These are phyloP conservation scores for Puccinia triticina DNA, from an alignment of 1,284 basidiomycete genomes.

Conservation along the genomic window DNA sequence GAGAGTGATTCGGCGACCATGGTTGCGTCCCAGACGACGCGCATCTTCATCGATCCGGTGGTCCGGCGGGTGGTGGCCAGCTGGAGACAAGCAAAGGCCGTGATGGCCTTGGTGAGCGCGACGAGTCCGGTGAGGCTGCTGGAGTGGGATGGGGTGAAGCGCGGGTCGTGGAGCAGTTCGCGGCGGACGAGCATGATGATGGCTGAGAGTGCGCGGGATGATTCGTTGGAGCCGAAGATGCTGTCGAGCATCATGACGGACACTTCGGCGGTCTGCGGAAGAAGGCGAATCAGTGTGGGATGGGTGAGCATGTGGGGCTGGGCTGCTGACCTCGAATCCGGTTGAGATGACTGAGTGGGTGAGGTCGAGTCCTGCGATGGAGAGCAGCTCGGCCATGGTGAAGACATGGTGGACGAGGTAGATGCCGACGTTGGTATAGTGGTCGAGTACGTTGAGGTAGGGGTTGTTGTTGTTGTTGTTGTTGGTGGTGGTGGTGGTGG, in stretches of 20 bases:
- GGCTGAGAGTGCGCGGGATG: constrained; percentile 62
- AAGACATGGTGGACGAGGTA: constrained; percentile 62
- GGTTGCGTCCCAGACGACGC: constrained; percentile 55
- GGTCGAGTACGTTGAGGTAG: constrained; percentile 63
- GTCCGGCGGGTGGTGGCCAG: constrained; percentile 63
- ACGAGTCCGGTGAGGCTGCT: constrained; percentile 60
- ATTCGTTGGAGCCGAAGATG: constrained; percentile 65
- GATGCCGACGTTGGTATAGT: constrained; percentile 65
- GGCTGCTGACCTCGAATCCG: constrained; percentile 56
- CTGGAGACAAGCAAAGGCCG: constrained; percentile 65
- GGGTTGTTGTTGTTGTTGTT: constrained; percentile 51
- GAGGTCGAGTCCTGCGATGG: constrained; percentile 64
- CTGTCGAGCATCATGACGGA: constrained; percentile 64
- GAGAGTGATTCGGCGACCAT: neutral
- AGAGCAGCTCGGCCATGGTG: constrained; percentile 65
- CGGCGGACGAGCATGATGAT: constrained; percentile 64
- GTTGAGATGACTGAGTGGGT: constrained; percentile 60
- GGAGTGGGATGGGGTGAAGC: constrained; percentile 59
- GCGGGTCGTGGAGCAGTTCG: constrained; percentile 61
- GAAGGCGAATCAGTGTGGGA: neutral
- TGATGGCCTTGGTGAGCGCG: constrained; percentile 64
- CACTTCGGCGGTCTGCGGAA: constrained; percentile 61
- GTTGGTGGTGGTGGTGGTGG: constrained; percentile 16
- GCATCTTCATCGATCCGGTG: constrained; percentile 60
- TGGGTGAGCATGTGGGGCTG: neutral